Evolutionary conservation across 257 asterid genomes (phyloP).

Genomic region (Handroanthus guayacan): DNA sequence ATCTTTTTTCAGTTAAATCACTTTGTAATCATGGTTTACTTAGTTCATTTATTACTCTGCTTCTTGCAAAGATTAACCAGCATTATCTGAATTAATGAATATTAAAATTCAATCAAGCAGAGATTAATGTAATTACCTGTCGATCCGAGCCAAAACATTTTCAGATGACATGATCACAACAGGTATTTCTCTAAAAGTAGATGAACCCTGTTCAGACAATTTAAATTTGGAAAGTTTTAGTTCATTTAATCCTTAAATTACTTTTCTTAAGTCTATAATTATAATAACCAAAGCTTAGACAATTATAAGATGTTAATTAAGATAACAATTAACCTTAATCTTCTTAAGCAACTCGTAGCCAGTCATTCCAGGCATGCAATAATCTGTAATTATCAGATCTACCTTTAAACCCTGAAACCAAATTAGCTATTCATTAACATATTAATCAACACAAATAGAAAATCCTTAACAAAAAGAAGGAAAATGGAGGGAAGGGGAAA

Average conservation of each 20-base stretch:
- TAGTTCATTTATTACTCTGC: background rate
- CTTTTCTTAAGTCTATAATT: too few relatives aligned
- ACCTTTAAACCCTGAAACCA: slow-evolving; percentile 75
- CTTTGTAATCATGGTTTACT: background rate
- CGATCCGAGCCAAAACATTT: slow-evolving; percentile 69
- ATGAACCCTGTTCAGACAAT: slow-evolving; percentile 58
- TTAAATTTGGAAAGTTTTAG: slow-evolving; percentile 19
- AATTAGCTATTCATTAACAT: slow-evolving; percentile 23
- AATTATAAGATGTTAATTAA: background rate
- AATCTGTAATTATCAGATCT: slow-evolving; percentile 88
- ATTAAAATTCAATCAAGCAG: background rate
- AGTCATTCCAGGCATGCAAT: slow-evolving; percentile 98
- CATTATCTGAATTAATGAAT: too few relatives aligned
- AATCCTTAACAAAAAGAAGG: background rate
- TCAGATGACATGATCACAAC: slow-evolving; percentile 89
- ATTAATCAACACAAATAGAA: background rate
- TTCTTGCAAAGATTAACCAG: background rate
- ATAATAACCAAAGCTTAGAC: background rate
- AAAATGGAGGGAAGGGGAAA: too few relatives aligned
- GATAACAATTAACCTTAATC: slow-evolving; percentile 60
- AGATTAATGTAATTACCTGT: slow-evolving; percentile 50
- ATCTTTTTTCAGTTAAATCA: too few relatives aligned
- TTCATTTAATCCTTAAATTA: background rate
- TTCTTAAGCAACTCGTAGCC: slow-evolving; percentile 86
- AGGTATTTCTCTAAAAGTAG: slow-evolving; percentile 66